Base-by-base conservation (phyloP, 1,139 yeast genomes). In the Suzukiozyma palmioleophila region DNA sequence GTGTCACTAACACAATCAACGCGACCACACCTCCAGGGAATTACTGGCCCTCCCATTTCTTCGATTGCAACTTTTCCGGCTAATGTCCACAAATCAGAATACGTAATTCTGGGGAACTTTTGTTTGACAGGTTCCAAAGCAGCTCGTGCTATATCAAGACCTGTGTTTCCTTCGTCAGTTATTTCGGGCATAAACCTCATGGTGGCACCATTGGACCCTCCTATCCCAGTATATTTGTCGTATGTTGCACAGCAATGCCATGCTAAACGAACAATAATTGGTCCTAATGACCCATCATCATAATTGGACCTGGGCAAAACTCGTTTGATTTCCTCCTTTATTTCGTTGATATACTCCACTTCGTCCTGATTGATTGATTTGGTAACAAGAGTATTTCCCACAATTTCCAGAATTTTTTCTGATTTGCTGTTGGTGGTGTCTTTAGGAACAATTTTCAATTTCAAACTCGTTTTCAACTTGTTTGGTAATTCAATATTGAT, bases 241-340 rank as follows among this genome's bases (percentile, higher is more conserved):
- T 75, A 82, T 6, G 88, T 80, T 14, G 86, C 87, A 35, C 81
- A 73, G 33, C 81, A 75, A 55, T 82, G 87, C 89, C 88, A 81
- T 15, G 87, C 82, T 33, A 82, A 64, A 39, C 87, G 67, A 16
- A 81, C 75, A 10, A 81, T 59, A 3, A 81, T 63, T 13, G 88
- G 88, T 1, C 84, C 88, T 40, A 73, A 67, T 3, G 84, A 75
- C 2, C 87, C 87, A 53, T 81, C 85, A 50, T 81, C 87, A 52
- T 73, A 75, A 12, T 38, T 45, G 5, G 43, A 32, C 2, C 21
- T 26, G 2, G 53, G 49, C 11, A 57, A 44, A 3, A 44, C 38
- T 13, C 34, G 21, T 13, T 40, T 41, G 10, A 59, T 55, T 14
- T 46, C 55, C n/a, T 38, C 26, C 12, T 43, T 45, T 3, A 56